Conservation (phyloP, 2,329 filamentous ascomycete species). For the Fusarium sp. region DNA sequence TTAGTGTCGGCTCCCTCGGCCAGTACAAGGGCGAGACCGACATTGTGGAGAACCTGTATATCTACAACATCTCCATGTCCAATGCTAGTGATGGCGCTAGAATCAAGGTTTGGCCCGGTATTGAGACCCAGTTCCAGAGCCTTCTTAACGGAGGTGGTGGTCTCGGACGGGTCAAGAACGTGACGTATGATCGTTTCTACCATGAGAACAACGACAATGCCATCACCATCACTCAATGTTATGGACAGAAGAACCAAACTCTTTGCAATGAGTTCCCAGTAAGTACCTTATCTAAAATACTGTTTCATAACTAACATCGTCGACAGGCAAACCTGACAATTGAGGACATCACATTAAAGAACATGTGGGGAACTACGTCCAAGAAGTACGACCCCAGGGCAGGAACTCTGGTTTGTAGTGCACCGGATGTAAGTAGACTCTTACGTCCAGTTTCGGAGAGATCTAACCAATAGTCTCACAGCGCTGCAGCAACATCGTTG, state of each 20-base stretch:
- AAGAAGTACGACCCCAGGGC: conserved; percentile 46
- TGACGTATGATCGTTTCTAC: conserved; percentile 73
- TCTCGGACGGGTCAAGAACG: conserved; percentile 68
- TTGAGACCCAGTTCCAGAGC: conserved; percentile 50
- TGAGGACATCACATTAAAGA: conserved; percentile 43
- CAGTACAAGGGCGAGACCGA: conserved; percentile 74
- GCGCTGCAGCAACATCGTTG: conserved; percentile 42
- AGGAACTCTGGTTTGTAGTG: conserved; percentile 46
- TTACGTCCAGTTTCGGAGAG: rapidly evolving
- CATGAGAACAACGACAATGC: conserved; percentile 68
- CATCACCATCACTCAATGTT: conserved; percentile 46
- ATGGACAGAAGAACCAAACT: conserved; percentile 44
- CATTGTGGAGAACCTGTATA: conserved; percentile 76
- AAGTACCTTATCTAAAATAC: neutral
- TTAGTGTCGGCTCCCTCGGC: conserved; percentile 77
- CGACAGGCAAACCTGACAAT: conserved; percentile 28
- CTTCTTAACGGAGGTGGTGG: conserved; percentile 70
- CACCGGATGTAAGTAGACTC: conserved; percentile 39
- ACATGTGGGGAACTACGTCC: conserved; percentile 47
- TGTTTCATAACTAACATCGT: neutral
- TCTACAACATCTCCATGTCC: conserved; percentile 69
- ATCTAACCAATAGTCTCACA: conserved; percentile 7
- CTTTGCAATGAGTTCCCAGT: conserved; percentile 41
- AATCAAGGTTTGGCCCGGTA: conserved; percentile 79
- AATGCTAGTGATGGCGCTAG: conserved; percentile 74